Evolutionary conservation across 352 stramenopile genomes (phyloP).

Genomic region (Phytophthora pini): DNA sequence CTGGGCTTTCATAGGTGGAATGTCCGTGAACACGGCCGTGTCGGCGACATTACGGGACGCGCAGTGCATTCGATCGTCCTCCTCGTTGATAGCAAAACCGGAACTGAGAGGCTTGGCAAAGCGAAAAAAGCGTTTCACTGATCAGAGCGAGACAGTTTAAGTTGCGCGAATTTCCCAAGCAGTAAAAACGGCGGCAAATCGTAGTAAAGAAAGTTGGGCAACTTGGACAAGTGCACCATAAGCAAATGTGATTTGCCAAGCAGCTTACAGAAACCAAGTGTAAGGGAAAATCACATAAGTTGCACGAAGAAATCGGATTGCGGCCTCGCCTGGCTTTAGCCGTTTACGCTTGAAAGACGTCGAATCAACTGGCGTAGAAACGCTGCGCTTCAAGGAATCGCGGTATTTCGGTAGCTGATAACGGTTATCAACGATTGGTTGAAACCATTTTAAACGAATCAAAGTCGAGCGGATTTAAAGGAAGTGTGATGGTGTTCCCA

Average conservation of each 20-base stretch:
- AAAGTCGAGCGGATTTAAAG: background rate
- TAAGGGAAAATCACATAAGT: background rate
- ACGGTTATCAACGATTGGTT: background rate
- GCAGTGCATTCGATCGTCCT: slow-evolving; percentile 27
- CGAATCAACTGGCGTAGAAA: slow-evolving; percentile 23
- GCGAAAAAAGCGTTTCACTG: slow-evolving; percentile 12
- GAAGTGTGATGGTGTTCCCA: background rate
- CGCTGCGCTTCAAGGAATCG: slow-evolving; percentile 6
- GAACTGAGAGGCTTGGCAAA: slow-evolving; percentile 16
- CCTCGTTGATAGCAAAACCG: slow-evolving; percentile 14
- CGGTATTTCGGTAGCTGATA: slow-evolving; percentile 20
- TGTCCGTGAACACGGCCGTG: slow-evolving; percentile 21
- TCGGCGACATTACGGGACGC: slow-evolving; percentile 26
- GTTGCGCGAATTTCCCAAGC: slow-evolving; percentile 6
- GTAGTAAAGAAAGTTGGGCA: slow-evolving; percentile 5
- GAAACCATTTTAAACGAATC: slow-evolving; percentile 10
- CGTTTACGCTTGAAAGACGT: slow-evolving; percentile 25
- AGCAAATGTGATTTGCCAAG: background rate
- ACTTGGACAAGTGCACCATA: background rate
- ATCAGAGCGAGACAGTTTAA: background rate
- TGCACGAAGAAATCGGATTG: slow-evolving; percentile 24
- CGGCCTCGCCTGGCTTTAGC: slow-evolving; percentile 12
- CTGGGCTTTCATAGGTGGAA: slow-evolving; percentile 12
- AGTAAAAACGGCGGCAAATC: slow-evolving; percentile 11
- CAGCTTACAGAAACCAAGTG: background rate